Evolutionary conservation across 306 rosid species (phyloP).

Genomic region (Carpinus fangiana): DNA sequence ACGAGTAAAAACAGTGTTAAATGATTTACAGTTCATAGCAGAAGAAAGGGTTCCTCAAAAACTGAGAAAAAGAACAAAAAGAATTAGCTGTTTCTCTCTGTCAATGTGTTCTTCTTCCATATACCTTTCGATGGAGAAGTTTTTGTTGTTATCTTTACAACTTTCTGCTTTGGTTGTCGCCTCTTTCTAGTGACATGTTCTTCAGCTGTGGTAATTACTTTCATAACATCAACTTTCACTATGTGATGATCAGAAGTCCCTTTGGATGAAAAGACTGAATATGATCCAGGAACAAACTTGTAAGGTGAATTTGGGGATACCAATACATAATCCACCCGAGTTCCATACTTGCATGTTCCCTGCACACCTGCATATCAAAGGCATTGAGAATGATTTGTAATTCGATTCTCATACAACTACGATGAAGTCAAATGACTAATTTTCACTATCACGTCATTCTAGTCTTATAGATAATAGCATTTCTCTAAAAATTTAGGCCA

Average conservation of each 20-base stretch:
- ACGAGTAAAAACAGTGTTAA: not conserved
- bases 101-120: conserved; percentile 48
- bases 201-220: conserved; percentile 28
- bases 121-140: conserved; percentile 57
- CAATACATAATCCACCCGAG: conserved; percentile 86
- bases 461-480: too few relatives aligned
- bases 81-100: conserved; percentile 21
- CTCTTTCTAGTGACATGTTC: conserved; percentile 34
- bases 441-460: too few relatives aligned
- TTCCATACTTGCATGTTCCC: conserved; percentile 97
- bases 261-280: conserved; percentile 87
- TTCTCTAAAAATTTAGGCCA: conserved; percentile 2
- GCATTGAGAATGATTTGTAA: not conserved
- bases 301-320: conserved; percentile 65
- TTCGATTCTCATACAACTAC: not conserved
- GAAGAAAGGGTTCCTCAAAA: not conserved
- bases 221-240: conserved; percentile 75
- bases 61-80: not conserved
- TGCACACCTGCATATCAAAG: conserved; percentile 61
- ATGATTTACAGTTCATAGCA: conserved; percentile 20
- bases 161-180: conserved; percentile 45
- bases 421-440: too few relatives aligned
- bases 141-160: conserved; percentile 54
- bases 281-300: conserved; percentile 85
- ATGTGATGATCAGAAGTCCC: conserved; percentile 99